Conservation (phyloP, 257 asterid species). For the Jacaranda copaia region DNA sequence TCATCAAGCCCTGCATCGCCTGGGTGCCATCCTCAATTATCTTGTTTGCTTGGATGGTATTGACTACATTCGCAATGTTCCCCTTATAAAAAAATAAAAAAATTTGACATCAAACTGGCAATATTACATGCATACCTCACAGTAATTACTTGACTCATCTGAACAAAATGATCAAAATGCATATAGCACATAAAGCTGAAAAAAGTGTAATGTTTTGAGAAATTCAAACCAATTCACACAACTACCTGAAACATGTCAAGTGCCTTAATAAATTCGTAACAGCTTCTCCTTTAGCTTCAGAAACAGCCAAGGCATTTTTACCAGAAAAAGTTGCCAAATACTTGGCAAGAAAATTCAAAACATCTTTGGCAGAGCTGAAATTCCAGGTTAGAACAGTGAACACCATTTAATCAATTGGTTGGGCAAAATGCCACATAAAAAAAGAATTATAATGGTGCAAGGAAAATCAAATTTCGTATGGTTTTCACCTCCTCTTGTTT, state of each 20-base stretch:
- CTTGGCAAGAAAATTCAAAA: constrained; percentile 78
- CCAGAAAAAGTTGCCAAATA: constrained; percentile 84
- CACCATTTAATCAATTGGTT: neutral
- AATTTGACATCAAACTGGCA: constrained; percentile 17
- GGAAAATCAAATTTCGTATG: neutral
- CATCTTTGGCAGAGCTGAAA: constrained; percentile 77
- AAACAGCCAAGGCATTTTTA: constrained; percentile 63
- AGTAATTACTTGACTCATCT: constrained; percentile 74
- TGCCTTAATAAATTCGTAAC: constrained; percentile 82
- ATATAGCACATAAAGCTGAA: neutral
- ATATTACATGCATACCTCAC: constrained; percentile 61
- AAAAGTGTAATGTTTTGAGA: neutral
- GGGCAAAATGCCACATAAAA: neutral
- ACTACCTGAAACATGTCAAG: constrained; percentile 91
- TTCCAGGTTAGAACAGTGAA: constrained; percentile 27
- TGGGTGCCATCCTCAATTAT: too few relatives aligned
- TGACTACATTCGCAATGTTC: too few relatives aligned
- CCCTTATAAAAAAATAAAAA: too few relatives aligned
- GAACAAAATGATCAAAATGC: constrained; percentile 47
- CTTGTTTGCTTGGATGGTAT: too few relatives aligned
- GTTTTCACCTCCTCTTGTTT: constrained; percentile 73
- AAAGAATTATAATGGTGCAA: neutral
- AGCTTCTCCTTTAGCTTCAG: constrained; percentile 93
- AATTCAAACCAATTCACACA: constrained; percentile 26
- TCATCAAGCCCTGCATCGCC: too few relatives aligned